Evolutionary conservation across 257 asterid species (phyloP).

Genomic region (Petunia secreta): DNA sequence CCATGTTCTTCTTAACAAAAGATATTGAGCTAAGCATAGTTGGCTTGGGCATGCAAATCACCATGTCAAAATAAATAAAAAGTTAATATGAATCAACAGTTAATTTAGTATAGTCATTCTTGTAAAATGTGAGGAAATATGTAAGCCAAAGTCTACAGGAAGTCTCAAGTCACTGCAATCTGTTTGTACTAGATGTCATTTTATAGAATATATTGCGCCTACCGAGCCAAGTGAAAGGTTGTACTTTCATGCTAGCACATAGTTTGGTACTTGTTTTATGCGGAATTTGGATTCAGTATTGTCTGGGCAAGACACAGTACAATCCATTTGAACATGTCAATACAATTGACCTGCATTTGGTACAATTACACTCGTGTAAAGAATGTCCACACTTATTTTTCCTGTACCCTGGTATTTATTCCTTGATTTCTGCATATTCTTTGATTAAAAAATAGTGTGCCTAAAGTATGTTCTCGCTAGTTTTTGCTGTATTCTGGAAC

Average conservation of each 20-base stretch:
- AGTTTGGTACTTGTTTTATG: conserved; percentile 7
- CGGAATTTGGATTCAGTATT: conserved; percentile 13
- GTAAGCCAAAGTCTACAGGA: conserved; percentile 4
- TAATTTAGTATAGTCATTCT: background rate
- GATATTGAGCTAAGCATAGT: background rate
- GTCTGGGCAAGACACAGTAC: background rate
- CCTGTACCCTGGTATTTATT: background rate
- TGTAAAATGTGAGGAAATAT: background rate
- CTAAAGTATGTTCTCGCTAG: conserved; percentile 7
- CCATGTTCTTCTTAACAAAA: background rate
- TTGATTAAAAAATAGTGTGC: background rate
- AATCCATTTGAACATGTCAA: conserved; percentile 11
- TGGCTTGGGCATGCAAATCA: conserved; percentile 9
- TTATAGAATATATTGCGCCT: background rate
- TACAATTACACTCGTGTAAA: background rate
- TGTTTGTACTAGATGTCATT: background rate
- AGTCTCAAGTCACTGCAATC: conserved; percentile 21
- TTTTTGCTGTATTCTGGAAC: background rate
- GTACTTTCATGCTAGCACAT: conserved; percentile 11
- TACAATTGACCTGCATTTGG: conserved; percentile 13
- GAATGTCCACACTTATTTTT: background rate
- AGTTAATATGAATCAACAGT: background rate
- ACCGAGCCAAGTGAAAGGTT: conserved; percentile 6
- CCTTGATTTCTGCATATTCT: background rate
- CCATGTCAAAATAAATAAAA: background rate